Conservation (phyloP, 164 flowering plant species). For the Kingdonia uniflora region DNA sequence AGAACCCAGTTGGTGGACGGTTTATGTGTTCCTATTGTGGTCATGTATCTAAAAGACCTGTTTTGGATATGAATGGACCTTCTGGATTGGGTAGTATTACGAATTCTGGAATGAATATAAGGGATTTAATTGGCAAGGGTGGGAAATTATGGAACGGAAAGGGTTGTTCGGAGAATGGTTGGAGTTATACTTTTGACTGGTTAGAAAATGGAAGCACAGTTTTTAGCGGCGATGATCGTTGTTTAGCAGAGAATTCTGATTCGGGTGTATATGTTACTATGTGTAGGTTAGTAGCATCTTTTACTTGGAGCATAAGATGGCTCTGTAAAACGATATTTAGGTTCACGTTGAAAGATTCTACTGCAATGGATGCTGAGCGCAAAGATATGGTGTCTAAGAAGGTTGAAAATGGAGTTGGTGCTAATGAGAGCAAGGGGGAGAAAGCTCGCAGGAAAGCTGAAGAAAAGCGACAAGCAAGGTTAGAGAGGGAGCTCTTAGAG, state of each 20-base stretch:
- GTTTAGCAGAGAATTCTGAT: slow-evolving; percentile 57
- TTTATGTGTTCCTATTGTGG: slow-evolving; percentile 98
- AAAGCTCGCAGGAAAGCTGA: slow-evolving; percentile 96
- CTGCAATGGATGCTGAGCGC: slow-evolving; percentile 40
- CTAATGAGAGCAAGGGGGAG: slow-evolving; percentile 68
- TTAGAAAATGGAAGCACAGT: slow-evolving; percentile 43
- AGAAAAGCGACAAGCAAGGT: slow-evolving; percentile 90
- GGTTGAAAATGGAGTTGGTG: slow-evolving; percentile 53
- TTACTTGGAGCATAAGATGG: slow-evolving; percentile 57
- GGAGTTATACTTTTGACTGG: slow-evolving; percentile 72
- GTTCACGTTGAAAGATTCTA: slow-evolving; percentile 36
- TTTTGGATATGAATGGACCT: slow-evolving; percentile 67
- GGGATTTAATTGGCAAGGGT: slow-evolving; percentile 63
- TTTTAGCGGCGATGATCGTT: slow-evolving; percentile 43
- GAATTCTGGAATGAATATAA: slow-evolving; percentile 51
- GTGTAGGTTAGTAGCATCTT: slow-evolving; percentile 38
- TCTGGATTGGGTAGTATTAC: slow-evolving; percentile 32
- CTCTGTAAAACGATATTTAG: slow-evolving; percentile 80
- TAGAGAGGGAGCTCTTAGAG: slow-evolving; percentile 84
- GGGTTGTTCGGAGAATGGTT: slow-evolving; percentile 65
- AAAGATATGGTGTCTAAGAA: slow-evolving; percentile 39
- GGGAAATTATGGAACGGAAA: slow-evolving; percentile 65
- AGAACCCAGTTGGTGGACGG: slow-evolving; percentile 85
- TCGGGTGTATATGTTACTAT: slow-evolving; percentile 39
- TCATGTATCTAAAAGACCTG: slow-evolving; percentile 87